Evolutionary conservation across 2,329 filamentous ascomycete species (phyloP).

Genomic region (Teratosphaeria zuluensis): DNA sequence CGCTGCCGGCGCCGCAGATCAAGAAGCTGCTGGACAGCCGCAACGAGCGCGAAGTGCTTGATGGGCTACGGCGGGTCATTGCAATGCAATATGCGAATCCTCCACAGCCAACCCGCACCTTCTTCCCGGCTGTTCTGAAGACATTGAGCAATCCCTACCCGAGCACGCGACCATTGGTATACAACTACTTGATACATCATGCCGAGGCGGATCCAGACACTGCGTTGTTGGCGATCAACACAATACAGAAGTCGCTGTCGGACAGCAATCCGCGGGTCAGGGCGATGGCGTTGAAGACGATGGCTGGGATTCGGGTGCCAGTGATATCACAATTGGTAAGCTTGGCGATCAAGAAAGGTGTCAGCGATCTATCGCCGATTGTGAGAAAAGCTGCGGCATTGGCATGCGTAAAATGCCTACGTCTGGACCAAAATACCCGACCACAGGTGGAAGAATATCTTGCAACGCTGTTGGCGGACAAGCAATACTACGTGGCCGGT

Average conservation of each 20-base stretch:
- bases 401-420: slow-evolving; percentile 92
- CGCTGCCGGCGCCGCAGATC: slow-evolving; percentile 70
- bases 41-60: slow-evolving; percentile 83
- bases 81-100: slow-evolving; percentile 93
- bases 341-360: slow-evolving; percentile 87
- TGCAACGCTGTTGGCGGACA: slow-evolving; percentile 68
- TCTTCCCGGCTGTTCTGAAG: slow-evolving; percentile 97
- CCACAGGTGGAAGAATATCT: slow-evolving; percentile 81
- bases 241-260: slow-evolving; percentile 93
- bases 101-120: slow-evolving; percentile 75
- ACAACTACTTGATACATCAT: slow-evolving; percentile 95
- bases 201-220: slow-evolving; percentile 94
- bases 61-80: slow-evolving; percentile 80
- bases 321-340: slow-evolving; percentile 97
- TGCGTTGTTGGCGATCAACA: slow-evolving; percentile 92
- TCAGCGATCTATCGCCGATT: slow-evolving; percentile 85
- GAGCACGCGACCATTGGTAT: slow-evolving; percentile 95
- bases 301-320: slow-evolving; percentile 94
- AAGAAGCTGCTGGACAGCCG: slow-evolving; percentile 92
- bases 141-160: slow-evolving; percentile 91
- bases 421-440: slow-evolving; percentile 73
- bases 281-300: slow-evolving; percentile 85
- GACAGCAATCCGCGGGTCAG: slow-evolving; percentile 85
- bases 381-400: slow-evolving; percentile 88
- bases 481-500: slow-evolving; percentile 92